Evolutionary conservation across 1,284 basidiomycete species (phyloP), one percentile per base, ranked within the genome.

Genomic region (Heimioporus retisporus): DNA sequence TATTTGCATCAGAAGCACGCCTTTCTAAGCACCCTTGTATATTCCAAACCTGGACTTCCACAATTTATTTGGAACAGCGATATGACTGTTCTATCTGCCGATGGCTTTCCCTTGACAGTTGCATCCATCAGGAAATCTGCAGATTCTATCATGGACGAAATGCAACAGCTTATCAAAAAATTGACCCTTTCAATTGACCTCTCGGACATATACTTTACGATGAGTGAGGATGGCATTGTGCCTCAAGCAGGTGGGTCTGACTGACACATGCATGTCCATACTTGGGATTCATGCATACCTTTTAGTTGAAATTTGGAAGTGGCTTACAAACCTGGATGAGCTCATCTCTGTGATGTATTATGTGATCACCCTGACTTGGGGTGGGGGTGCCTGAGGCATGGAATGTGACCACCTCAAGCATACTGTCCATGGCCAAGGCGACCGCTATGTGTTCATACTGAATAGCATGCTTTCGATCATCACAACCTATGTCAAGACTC

Each of bases 391-490:
- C 6, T 2, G 66, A 8, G 67, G 66, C 1, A 68, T 46, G 0
- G 57, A 68, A 6, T 68, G 62, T 4, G 53, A 68, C 6, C 66
- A 68, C 4, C 35, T 68, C 2, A 53, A 54, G 6, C 67, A 68
- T n/a, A 68, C 66, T 0, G 28, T 68, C 1, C 56, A 59, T 13
- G 60, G 66, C 0, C 4, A 6, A 1, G 67, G 66, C 0, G 59
- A 68, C 0, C 42, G 23, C 0, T 66, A 68, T 19, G 25, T 68
- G 0, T 68, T 59, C 19, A 23, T 68, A 23, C 62, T 68, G 4
- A 68, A 68, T 2, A 56, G 66, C 0, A 2, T 13, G 2, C 43
- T 68, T 6, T 1, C 11, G 0, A 53, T 68, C 1, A 46, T 6
- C 1, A 68, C 43, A 1, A 68, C 60, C 0, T 61, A 61, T 19